These are phyloP conservation scores for Carallia pectinifolia DNA, from an alignment of 345 rosid species.

Conservation along the genomic window DNA sequence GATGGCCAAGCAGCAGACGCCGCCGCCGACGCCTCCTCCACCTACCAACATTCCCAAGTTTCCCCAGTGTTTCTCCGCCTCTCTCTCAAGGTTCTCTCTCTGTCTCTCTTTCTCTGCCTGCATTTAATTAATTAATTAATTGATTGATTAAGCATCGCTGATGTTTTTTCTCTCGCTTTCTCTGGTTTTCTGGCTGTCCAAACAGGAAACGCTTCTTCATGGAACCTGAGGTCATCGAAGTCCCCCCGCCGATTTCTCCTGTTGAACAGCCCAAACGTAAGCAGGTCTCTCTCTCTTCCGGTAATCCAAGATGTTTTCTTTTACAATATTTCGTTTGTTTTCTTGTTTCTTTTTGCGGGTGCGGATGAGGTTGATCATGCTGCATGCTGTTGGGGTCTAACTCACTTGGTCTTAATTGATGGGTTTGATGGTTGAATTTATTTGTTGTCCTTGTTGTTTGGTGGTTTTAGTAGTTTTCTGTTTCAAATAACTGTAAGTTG, in stretches of 20 bases:
- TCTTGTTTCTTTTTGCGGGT: too few species aligned
- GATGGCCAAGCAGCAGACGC: too few species aligned
- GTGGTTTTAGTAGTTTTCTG: too few species aligned
- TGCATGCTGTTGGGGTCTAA: too few species aligned
- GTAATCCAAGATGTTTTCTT: not conserved
- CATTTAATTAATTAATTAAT: too few species aligned
- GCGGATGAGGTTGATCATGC: too few species aligned
- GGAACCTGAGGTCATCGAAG: conserved; percentile 70
- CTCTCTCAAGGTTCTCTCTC: not conserved
- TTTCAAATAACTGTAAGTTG: too few species aligned
- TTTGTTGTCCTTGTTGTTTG: too few species aligned
- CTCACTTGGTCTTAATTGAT: too few species aligned
- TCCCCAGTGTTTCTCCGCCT: conserved; percentile 19
- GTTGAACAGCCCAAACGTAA: conserved; percentile 32
- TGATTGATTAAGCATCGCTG: too few species aligned
- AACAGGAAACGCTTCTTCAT: conserved; percentile 42
- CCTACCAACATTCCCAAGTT: conserved; percentile 11
- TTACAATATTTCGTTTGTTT: not conserved
- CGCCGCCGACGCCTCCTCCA: conserved; percentile 6
- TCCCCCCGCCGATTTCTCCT: conserved; percentile 47
- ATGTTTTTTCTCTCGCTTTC: not conserved
- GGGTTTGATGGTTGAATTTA: too few species aligned
- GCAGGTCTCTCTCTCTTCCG: conserved; percentile 37
- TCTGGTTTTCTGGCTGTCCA: conserved; percentile 21
- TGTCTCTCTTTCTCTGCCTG: not conserved